Evolutionary conservation across 2,329 filamentous ascomycete species (phyloP).

Genomic region (Aspergillus flavus): DNA sequence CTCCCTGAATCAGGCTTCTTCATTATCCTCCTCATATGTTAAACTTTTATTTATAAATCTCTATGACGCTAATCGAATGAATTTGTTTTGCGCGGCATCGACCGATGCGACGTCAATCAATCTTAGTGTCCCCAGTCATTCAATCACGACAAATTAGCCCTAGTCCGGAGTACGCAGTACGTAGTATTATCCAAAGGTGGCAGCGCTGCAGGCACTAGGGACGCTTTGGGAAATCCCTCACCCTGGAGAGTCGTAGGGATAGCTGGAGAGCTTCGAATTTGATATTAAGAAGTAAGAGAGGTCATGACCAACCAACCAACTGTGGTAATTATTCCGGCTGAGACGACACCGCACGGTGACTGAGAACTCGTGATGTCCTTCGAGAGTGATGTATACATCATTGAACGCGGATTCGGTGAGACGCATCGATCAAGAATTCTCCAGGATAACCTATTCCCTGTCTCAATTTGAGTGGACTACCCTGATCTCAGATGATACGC

Average conservation of each 20-base stretch:
- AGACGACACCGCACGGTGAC: slow-evolving; percentile 1
- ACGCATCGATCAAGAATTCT: not conserved
- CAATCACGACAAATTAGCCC: not conserved
- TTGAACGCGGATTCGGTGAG: not conserved
- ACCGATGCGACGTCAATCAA: slow-evolving; percentile 8
- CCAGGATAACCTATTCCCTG: not conserved
- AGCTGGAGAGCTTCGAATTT: not conserved
- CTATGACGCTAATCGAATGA: not conserved
- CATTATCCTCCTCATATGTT: not conserved
- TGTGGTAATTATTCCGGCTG: slow-evolving; percentile 1
- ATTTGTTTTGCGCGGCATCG: not conserved
- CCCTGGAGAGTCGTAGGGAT: not conserved
- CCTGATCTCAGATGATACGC: not conserved
- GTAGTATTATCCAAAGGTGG: not conserved
- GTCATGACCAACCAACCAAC: not conserved
- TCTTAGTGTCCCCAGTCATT: not conserved
- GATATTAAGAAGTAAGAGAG: not conserved
- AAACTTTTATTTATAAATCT: slow-evolving; percentile 4
- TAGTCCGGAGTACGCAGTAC: not conserved
- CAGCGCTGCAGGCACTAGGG: not conserved
- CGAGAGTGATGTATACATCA: not conserved
- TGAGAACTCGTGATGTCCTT: slow-evolving; percentile 6
- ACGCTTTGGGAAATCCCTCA: not conserved
- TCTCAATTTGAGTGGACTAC: not conserved
- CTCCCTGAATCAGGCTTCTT: not conserved